Evolutionary conservation across 345 rosid species (phyloP), one percentile per base, ranked within the genome.

Genomic region (Psidium guajava): DNA sequence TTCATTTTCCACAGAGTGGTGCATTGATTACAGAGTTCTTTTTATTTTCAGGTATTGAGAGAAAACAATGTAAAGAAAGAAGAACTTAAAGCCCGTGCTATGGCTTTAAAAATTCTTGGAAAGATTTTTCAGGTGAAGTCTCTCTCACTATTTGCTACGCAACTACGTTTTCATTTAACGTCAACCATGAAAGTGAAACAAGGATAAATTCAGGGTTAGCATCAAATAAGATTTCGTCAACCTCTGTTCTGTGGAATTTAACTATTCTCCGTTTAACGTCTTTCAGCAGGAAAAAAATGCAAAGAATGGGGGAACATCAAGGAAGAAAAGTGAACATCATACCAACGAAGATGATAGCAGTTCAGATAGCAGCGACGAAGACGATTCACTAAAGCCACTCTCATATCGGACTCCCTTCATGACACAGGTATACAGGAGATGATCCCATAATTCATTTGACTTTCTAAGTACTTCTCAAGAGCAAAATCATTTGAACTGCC

Each of bases 321-420:
- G 88, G 85, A 90, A 88, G 87, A 94, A 87, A 91, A 90, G 77
- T 40, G 86, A 54, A 49, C 82, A 87, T 8, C 94, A 91, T 54
- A 85, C 47, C 14, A 97, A 93, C 53, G 96, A 95, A 55, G 98
- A 92, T 58, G 91, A 87, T 24, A 91, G 89, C 84, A 92, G 89
- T 83, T 93, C 93, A 52, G 99, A 95, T 58, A 91, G 96, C 92
- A 93, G 96, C 54, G 91, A 90, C 1, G 98, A 97, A 47, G 98
- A 94, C 5, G 96, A 93, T 81, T 91, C 94, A 21, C 90, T 92
- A 13, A 89, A 93, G 88, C 86, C 92, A 75, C 90, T 95, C 54
- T 92, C 98, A 15, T 95, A 94, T 85, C 92, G 95, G 85, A 93
- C 98, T 85, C 98, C 99, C 87, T 87, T 95, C 61, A 92, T 97